A percentile compares a stretch with the other conserved stretches of the same genome.
Evolutionary conservation across 805 yeast species (phyloP).

Genomic region (Kluyveromyces lactis): DNA sequence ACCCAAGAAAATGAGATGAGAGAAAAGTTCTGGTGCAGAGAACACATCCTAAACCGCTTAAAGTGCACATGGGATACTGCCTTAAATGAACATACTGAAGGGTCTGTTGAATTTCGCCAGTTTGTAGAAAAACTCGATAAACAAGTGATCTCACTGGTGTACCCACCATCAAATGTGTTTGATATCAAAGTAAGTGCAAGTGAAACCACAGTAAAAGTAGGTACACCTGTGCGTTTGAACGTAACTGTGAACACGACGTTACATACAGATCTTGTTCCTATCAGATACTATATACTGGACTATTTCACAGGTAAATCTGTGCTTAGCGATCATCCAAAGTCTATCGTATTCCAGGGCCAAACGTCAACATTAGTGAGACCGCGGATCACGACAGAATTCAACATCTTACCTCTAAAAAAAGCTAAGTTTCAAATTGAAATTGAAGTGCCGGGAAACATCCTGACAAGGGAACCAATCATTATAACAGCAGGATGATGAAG

Average conservation of each 20-base stretch:
- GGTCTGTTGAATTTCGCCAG: conserved; percentile 21
- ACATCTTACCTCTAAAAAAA: conserved; percentile 1
- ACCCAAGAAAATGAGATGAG: conserved; percentile 50
- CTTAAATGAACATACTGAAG: conserved; percentile 10
- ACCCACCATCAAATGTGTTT: conserved; percentile 15
- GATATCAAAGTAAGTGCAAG: conserved; percentile 11
- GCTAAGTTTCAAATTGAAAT: not conserved
- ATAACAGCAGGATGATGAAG: not conserved
- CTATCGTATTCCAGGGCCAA: conserved; percentile 3
- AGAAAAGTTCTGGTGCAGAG: conserved; percentile 76
- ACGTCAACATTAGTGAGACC: not conserved
- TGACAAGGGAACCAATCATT: not conserved
- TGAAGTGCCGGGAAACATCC: not conserved
- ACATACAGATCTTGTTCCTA: not conserved
- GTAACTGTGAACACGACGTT: conserved; percentile 7
- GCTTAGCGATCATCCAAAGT: not conserved
- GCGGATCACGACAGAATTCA: not conserved
- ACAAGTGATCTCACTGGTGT: conserved; percentile 17
- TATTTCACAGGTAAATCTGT: conserved; percentile 2
- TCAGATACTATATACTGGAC: not conserved
- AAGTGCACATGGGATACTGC: conserved; percentile 54
- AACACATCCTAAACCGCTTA: conserved; percentile 49
- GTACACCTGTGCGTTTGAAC: conserved; percentile 10
- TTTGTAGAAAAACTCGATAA: conserved; percentile 21
- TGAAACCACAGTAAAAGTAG: conserved; percentile 8